These are phyloP conservation scores for Coemansia sp. DNA, from an alignment of 192 early-diverging fungal genomes.

Conservation along the genomic window DNA sequence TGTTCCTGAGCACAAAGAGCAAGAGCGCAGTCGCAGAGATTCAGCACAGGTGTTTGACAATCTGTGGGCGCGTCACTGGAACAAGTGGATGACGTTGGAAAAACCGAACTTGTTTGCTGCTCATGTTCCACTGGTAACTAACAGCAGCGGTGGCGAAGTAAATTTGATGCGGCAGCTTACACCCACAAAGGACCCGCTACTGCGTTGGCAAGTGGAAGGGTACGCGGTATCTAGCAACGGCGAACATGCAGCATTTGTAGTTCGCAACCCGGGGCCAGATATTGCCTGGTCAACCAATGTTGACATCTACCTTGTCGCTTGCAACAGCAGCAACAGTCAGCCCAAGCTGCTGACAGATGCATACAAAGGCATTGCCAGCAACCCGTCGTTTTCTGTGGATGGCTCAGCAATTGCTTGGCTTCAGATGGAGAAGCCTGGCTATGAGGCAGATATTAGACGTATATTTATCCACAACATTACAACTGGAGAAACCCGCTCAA, in stretches of 20 bases:
- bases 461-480: slow-evolving; percentile 56
- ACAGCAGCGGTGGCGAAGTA: slow-evolving; percentile 13
- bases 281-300: slow-evolving; percentile 71
- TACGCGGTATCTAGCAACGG: slow-evolving; percentile 65
- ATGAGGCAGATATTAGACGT: slow-evolving; percentile 73
- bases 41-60: slow-evolving; percentile 62
- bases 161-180: slow-evolving; percentile 34
- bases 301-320: slow-evolving; percentile 63
- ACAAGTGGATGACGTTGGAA: slow-evolving; percentile 59
- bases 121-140: slow-evolving; percentile 21
- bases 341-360: slow-evolving; percentile 55
- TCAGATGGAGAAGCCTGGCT: slow-evolving; percentile 70
- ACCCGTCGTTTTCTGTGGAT: slow-evolving; percentile 63
- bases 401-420: slow-evolving; percentile 70
- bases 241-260: slow-evolving; percentile 60
- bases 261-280: slow-evolving; percentile 54
- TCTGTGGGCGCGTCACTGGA: slow-evolving; percentile 79
- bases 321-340: slow-evolving; percentile 21
- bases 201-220: slow-evolving; percentile 54
- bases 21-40: slow-evolving; percentile 46
- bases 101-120: slow-evolving; percentile 61
- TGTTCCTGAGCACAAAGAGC: slow-evolving; percentile 42
- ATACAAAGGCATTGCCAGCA: slow-evolving; percentile 56
- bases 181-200: slow-evolving; percentile 54
- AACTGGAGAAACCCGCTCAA: slow-evolving; percentile 13